phyloP scores from a whole-genome alignment of 2,329 filamentous ascomycete genomes.

The Aspergillus fructus region DNA sequence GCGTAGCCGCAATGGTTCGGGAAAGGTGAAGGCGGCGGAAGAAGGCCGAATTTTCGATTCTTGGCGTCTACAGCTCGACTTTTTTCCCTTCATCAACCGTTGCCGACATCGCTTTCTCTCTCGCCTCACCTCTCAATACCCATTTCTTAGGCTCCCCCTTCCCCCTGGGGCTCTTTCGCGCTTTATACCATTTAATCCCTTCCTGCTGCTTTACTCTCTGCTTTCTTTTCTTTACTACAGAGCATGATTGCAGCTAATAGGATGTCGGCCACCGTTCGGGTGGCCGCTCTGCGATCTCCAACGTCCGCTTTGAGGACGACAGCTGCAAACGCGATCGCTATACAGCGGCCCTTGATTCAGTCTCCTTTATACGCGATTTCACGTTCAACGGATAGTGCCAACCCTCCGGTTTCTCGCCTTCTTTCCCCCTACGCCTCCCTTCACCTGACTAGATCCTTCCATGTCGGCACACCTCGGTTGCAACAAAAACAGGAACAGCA shows the following conservation, averaged over 20 bases:
- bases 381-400: conserved; percentile 30
- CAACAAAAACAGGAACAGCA: conserved; percentile 42
- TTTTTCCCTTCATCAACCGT: conserved; percentile 30
- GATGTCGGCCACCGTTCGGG: conserved; percentile 38
- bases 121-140: conserved; percentile 22
- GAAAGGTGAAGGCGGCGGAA: conserved; percentile 28
- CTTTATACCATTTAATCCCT: background rate
- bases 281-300: conserved; percentile 37
- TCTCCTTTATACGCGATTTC: conserved; percentile 33
- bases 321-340: conserved; percentile 27
- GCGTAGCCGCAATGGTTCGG: conserved; percentile 14
- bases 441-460: conserved; percentile 39
- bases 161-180: conserved; percentile 19
- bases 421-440: conserved; percentile 36
- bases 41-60: conserved; percentile 37
- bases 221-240: conserved; percentile 16
- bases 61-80: conserved; percentile 34
- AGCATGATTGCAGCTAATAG: conserved; percentile 43
- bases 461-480: conserved; percentile 31
- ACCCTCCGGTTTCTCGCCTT: conserved; percentile 27
- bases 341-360: conserved; percentile 36
- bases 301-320: conserved; percentile 31
- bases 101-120: conserved; percentile 26
- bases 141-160: conserved; percentile 9
- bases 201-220: background rate